A percentile compares a stretch with the other conserved stretches of the same genome.
Evolutionary conservation across 495 filamentous ascomycete species (phyloP).

Genomic region (Annulohypoxylon maeteangense): DNA sequence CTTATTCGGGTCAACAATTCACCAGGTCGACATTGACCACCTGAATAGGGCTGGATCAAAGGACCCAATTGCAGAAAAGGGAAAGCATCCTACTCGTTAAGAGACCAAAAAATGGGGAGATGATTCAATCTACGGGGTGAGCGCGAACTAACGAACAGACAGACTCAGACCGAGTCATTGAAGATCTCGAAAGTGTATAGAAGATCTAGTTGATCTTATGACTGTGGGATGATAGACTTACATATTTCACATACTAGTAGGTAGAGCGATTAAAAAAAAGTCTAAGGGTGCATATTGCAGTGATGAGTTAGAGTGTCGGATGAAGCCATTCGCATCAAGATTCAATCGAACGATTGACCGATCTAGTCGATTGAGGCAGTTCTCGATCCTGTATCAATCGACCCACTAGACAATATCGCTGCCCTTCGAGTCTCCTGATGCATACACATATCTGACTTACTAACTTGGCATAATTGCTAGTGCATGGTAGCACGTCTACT

Average conservation of each 20-base stretch:
- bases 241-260: too few relatives aligned
- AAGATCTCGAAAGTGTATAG: slow-evolving; percentile 14
- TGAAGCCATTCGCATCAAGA: slow-evolving; percentile 35
- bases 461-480: slow-evolving; percentile 21
- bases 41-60: slow-evolving; percentile 35
- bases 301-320: slow-evolving; percentile 20
- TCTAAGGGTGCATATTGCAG: slow-evolving; percentile 8
- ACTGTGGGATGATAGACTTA: slow-evolving; percentile 37
- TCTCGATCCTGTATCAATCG: slow-evolving; percentile 22
- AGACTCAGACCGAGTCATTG: slow-evolving; percentile 6
- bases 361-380: slow-evolving; percentile 28
- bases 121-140: slow-evolving; percentile 17
- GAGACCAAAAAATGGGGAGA: slow-evolving; percentile 6
- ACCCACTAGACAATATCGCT: slow-evolving; percentile 27
- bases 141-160: background rate
- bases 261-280: background rate
- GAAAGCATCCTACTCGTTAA: slow-evolving; percentile 15
- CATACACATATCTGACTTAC: background rate
- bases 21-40: slow-evolving; percentile 18
- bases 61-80: slow-evolving; percentile 25
- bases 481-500: slow-evolving; percentile 4
- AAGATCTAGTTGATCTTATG: slow-evolving; percentile 28
- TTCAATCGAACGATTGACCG: slow-evolving; percentile 34
- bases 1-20: slow-evolving; percentile 20
- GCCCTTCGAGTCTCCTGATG: slow-evolving; percentile 36